These are phyloP conservation scores for Limnomonas spitsbergensis DNA, from an alignment of 139 green algal genomes.

Conservation along the genomic window DNA sequence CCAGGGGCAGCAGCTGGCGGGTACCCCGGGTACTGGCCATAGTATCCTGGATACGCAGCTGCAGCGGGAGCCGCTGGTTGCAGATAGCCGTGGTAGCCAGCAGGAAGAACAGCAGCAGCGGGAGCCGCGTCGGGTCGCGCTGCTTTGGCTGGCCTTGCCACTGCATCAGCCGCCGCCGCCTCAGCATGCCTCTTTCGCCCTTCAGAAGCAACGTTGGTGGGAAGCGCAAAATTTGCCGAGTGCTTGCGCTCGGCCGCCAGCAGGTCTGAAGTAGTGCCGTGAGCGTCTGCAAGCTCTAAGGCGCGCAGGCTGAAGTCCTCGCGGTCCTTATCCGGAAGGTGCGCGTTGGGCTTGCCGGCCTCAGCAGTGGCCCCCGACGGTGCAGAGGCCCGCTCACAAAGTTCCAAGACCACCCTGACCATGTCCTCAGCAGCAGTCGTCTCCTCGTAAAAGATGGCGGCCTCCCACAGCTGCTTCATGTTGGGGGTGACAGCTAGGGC, in stretches of 20 bases:
- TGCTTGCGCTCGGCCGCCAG: constrained; percentile 28
- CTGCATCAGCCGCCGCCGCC: background rate
- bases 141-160: constrained; percentile 9
- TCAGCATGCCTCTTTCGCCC: constrained; percentile 25
- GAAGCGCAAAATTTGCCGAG: constrained; percentile 45
- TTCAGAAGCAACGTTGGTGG: constrained; percentile 29
- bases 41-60: background rate
- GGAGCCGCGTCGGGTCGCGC: background rate
- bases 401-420: constrained; percentile 12
- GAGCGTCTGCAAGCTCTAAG: constrained; percentile 60
- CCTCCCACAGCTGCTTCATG: constrained; percentile 61
- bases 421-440: constrained; percentile 25
- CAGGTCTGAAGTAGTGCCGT: constrained; percentile 25
- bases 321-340: constrained; percentile 43
- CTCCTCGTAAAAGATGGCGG: constrained; percentile 65
- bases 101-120: background rate
- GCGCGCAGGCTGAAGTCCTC: constrained; percentile 46
- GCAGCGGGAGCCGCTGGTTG: background rate
- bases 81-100: background rate
- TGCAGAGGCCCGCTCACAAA: constrained; percentile 33
- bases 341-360: background rate
- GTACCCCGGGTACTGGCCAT: constrained; percentile 1
- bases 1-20: background rate
- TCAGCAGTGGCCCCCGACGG: background rate
- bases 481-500: constrained; percentile 38